Base-by-base conservation (phyloP, 2,329 filamentous ascomycete genomes). In the Aspergillus ruber region DNA sequence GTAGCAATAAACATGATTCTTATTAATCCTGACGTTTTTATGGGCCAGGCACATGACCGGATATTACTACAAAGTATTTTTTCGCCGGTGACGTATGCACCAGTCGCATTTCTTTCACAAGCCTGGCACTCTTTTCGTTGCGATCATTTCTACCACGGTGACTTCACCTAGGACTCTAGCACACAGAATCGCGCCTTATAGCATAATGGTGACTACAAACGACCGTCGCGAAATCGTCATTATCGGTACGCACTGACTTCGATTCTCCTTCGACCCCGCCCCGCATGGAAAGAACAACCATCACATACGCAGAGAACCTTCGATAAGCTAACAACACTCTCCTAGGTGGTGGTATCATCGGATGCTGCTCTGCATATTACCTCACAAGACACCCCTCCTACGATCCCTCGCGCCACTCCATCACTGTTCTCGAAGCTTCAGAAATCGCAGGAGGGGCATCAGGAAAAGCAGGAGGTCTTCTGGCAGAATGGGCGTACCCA, bases 401-500 rank as follows among this genome's bases (percentile, higher is more conserved):
- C 72, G 79, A 93, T 65, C 82, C 84, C 38, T 70, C 79, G 18
- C 79, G 81, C 45, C 88, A 95, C 66, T 84, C 77, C 45, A 85
- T 97, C 59, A 95, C 87, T 1, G 76, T 98, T 25, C 77, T 97
- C 46, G 93, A 98, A 74, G 90, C 93, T 0, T 83, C 83, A 3
- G 78, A 83, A 40, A 84, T 97, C 54, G 93, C 93, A 6, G 82
- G 88, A n/a, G 91, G 88, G 20, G 91, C 93, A 33, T 95, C 90
- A 7, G 93, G 93, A 36, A 97, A 96, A 71, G 91, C 93, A 0
- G 93, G 93, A 13, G 93, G 93, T 1, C 76, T 98, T 4, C 78
- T 98, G 18, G 93, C 85, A 1, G 75, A 90, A 13, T 97, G 91
- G 90, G 93, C 91, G 1, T 96, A 95, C 62, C 93, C 93, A 0